phyloP scores from a whole-genome alignment of 1,284 basidiomycete species.

The Austroboletus olivaceoglutinosus region DNA sequence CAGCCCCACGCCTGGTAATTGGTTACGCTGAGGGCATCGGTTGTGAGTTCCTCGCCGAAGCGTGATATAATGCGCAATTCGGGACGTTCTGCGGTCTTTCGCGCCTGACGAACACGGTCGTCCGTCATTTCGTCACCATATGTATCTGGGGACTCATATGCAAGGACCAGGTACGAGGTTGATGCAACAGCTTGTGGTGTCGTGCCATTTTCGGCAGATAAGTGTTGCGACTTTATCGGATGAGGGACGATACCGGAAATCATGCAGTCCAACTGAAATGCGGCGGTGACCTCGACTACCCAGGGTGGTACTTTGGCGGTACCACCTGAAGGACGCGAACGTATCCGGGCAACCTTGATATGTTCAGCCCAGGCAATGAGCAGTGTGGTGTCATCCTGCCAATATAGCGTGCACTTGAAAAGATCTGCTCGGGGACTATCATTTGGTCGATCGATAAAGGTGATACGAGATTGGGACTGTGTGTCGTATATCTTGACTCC shows the following conservation, averaged over 20 bases:
- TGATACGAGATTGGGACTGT: constrained; percentile 75
- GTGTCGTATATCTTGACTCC: constrained; percentile 96
- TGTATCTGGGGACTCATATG: constrained; percentile 73
- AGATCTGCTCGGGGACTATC: constrained; percentile 88
- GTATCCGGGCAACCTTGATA: constrained; percentile 88
- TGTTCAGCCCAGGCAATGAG: constrained; percentile 94
- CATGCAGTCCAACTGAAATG: constrained; percentile 96
- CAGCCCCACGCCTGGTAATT: constrained; percentile 86
- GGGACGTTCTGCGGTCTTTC: constrained; percentile 83
- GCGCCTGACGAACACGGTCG: constrained; percentile 69
- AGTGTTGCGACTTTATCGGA: constrained; percentile 39
- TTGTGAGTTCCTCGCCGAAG: constrained; percentile 84
- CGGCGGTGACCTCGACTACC: constrained; percentile 83
- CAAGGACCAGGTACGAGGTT: constrained; percentile 81
- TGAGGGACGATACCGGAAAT: constrained; percentile 88
- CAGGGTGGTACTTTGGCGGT: constrained; percentile 45
- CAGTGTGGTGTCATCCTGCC: constrained; percentile 90
- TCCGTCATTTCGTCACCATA: constrained; percentile 67
- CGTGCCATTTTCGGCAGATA: constrained; percentile 19
- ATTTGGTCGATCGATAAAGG: constrained; percentile 80
- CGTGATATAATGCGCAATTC: constrained; percentile 91
- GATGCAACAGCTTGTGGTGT: constrained; percentile 36
- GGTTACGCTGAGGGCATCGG: constrained; percentile 80
- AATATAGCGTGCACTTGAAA: constrained; percentile 88
- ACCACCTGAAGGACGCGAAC: constrained; percentile 52